Conservation (phyloP, 768 basidiomycete species). For the Phylloporus arenicola region DNA sequence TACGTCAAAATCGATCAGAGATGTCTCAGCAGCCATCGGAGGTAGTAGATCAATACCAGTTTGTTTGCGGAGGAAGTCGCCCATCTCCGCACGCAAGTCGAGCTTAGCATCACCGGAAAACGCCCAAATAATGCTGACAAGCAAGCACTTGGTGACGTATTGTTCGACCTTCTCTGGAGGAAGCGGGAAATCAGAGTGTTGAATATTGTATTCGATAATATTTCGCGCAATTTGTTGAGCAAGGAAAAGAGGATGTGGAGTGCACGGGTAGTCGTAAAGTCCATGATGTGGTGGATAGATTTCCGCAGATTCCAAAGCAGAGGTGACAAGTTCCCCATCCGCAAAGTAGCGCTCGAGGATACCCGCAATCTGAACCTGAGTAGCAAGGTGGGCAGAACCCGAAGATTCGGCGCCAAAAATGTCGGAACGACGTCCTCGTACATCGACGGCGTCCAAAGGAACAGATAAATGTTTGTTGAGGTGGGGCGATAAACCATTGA, state of each 20-base stretch:
- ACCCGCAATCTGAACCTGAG: conserved; percentile 68
- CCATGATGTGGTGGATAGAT: conserved; percentile 97
- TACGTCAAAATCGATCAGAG: conserved; percentile 94
- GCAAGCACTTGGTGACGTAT: conserved; percentile 83
- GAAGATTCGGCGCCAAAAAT: conserved; percentile 39
- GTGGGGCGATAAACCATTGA: conserved; percentile 86
- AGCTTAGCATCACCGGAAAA: conserved; percentile 96
- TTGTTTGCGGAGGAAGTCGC: conserved; percentile 76
- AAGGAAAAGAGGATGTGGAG: conserved; percentile 96
- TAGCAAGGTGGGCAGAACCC: conserved; percentile 57
- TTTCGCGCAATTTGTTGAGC: conserved; percentile 94
- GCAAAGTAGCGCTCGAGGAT: conserved; percentile 81
- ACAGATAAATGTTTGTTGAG: conserved; percentile 68
- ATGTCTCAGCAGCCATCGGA: conserved; percentile 62
- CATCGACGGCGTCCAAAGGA: conserved; percentile 69
- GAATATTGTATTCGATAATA: conserved; percentile 89
- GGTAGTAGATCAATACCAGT: conserved; percentile 93
- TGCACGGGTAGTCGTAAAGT: conserved; percentile 87
- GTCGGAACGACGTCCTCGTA: conserved; percentile 58
- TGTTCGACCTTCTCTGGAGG: conserved; percentile 78
- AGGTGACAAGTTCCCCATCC: conserved; percentile 73
- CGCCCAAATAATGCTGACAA: conserved; percentile 95
- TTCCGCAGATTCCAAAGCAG: conserved; percentile 76
- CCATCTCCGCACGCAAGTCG: conserved; percentile 83
- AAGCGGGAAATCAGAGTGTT: conserved; percentile 94